Percentiles rank a stretch among this genome's conserved stretches.
These are phyloP conservation scores for Raphanus raphanistrum DNA, from an alignment of 345 rosid species.

Conservation along the genomic window DNA sequence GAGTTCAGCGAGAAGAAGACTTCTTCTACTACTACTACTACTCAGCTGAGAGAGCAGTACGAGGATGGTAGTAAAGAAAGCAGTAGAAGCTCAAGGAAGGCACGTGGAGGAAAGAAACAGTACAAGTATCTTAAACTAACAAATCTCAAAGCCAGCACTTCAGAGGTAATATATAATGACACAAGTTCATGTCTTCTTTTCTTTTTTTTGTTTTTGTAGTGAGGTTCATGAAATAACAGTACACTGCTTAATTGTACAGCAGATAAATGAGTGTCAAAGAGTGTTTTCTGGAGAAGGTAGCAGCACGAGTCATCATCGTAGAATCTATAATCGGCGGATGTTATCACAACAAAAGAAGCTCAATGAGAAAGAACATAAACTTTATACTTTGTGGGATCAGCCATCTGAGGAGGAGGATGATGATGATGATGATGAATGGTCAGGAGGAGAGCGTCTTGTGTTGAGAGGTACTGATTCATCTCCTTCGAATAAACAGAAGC, in stretches of 20 bases:
- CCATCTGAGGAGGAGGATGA: slow-evolving; percentile 53
- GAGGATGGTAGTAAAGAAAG: slow-evolving; percentile 34
- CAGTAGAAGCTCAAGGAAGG: slow-evolving; percentile 51
- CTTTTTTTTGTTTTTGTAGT: neutral
- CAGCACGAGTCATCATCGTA: slow-evolving; percentile 52
- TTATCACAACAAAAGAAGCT: slow-evolving; percentile 67
- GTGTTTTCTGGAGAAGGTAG: slow-evolving; percentile 44
- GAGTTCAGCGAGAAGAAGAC: slow-evolving; percentile 43
- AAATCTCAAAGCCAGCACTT: slow-evolving; percentile 44
- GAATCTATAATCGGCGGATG: slow-evolving; percentile 59
- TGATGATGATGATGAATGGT: slow-evolving; percentile 45
- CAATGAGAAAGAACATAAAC: slow-evolving; percentile 39
- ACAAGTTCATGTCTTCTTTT: neutral
- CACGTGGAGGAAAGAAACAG: slow-evolving; percentile 47
- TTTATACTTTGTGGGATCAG: slow-evolving; percentile 50
- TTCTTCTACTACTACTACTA: neutral
- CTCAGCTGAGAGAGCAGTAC: slow-evolving; percentile 5
- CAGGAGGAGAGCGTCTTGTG: slow-evolving; percentile 41
- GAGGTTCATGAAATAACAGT: slow-evolving; percentile 43
- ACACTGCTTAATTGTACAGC: slow-evolving; percentile 27
- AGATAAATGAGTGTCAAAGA: slow-evolving; percentile 48
- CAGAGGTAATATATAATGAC: slow-evolving; percentile 49
- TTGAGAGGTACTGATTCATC: slow-evolving; percentile 41
- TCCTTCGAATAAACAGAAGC: slow-evolving; percentile 39
- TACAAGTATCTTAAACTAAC: slow-evolving; percentile 60